These are phyloP conservation scores for Lachnellula hyalina DNA, from an alignment of 2,329 filamentous ascomycete species.

Conservation along the genomic window DNA sequence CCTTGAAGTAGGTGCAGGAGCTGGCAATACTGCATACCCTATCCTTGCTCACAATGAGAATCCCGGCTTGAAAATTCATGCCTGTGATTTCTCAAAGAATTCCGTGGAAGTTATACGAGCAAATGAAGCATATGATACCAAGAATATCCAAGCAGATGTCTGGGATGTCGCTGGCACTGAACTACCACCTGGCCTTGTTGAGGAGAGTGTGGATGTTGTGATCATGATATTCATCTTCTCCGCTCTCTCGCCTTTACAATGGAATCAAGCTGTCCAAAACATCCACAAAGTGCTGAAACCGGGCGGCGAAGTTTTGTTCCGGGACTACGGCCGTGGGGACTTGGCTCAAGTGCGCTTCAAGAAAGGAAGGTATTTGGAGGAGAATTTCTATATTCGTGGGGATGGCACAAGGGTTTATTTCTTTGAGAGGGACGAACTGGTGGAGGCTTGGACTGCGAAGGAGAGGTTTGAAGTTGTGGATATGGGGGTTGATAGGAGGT, in stretches of 20 bases:
- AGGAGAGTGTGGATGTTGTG: slow-evolving; percentile 83
- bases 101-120: slow-evolving; percentile 88
- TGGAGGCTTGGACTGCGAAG: slow-evolving; percentile 65
- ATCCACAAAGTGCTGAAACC: slow-evolving; percentile 80
- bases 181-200: slow-evolving; percentile 70
- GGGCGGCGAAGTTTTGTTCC: slow-evolving; percentile 88
- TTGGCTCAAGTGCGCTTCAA: slow-evolving; percentile 95
- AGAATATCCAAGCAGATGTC: slow-evolving; percentile 78
- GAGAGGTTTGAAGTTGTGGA: slow-evolving; percentile 64
- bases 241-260: slow-evolving; percentile 78
- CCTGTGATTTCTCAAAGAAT: slow-evolving; percentile 93
- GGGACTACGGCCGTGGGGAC: slow-evolving; percentile 94
- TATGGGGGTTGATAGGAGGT: slow-evolving; percentile 77
- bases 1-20: slow-evolving; percentile 89
- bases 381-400: slow-evolving; percentile 95
- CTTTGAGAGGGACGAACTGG: slow-evolving; percentile 82
- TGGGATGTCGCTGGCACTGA: slow-evolving; percentile 79
- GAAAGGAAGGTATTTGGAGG: slow-evolving; percentile 86
- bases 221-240: slow-evolving; percentile 98
- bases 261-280: slow-evolving; percentile 76
- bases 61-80: slow-evolving; percentile 74
- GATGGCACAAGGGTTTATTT: slow-evolving; percentile 98
- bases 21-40: slow-evolving; percentile 94
- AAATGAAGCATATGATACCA: slow-evolving; percentile 68
- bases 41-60: slow-evolving; percentile 83